These are phyloP conservation scores for Chlorella sp. DNA, from an alignment of 139 green algal genomes.

Conservation along the genomic window DNA sequence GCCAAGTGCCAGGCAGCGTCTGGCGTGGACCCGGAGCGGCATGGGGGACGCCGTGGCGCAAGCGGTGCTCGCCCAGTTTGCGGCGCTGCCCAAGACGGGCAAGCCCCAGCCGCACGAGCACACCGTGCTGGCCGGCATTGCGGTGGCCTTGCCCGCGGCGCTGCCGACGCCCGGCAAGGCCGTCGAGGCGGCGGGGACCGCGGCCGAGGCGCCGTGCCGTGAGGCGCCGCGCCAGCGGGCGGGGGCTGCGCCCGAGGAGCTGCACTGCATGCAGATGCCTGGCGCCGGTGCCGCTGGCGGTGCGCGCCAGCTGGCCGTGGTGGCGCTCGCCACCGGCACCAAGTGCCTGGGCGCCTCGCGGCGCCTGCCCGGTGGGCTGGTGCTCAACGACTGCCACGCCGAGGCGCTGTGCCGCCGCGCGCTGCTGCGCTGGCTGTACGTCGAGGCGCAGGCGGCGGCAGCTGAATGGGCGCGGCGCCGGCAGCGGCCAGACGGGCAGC, in stretches of 20 bases:
- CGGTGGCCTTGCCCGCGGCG: slow-evolving; percentile 4
- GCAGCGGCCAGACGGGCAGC: neutral
- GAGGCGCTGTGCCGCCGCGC: slow-evolving; percentile 72
- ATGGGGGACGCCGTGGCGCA: slow-evolving; percentile 21
- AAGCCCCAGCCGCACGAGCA: slow-evolving; percentile 81
- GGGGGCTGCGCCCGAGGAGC: too few species aligned
- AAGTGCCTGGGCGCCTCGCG: slow-evolving; percentile 70
- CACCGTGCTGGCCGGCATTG: slow-evolving; percentile 75
- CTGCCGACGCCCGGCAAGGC: too few species aligned
- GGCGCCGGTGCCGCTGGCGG: too few species aligned
- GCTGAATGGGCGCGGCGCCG: neutral
- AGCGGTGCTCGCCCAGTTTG: slow-evolving; percentile 46
- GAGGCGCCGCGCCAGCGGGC: too few species aligned
- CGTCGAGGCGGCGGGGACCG: too few species aligned
- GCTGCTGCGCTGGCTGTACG: slow-evolving; percentile 70
- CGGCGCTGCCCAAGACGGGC: slow-evolving; percentile 64
- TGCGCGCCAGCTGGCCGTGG: slow-evolving; percentile 34
- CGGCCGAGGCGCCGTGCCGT: too few species aligned
- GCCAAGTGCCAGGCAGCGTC: neutral
- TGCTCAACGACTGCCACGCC: slow-evolving; percentile 82
- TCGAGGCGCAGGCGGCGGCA: slow-evolving; percentile 39
- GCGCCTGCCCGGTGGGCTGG: slow-evolving; percentile 14
- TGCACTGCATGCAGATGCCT: too few species aligned
- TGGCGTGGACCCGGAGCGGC: neutral
- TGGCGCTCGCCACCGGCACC: slow-evolving; percentile 80